Evolutionary conservation across 495 filamentous ascomycete genomes (phyloP), one percentile per base, ranked within the genome.

Genomic region (Cetradonia linearis): DNA sequence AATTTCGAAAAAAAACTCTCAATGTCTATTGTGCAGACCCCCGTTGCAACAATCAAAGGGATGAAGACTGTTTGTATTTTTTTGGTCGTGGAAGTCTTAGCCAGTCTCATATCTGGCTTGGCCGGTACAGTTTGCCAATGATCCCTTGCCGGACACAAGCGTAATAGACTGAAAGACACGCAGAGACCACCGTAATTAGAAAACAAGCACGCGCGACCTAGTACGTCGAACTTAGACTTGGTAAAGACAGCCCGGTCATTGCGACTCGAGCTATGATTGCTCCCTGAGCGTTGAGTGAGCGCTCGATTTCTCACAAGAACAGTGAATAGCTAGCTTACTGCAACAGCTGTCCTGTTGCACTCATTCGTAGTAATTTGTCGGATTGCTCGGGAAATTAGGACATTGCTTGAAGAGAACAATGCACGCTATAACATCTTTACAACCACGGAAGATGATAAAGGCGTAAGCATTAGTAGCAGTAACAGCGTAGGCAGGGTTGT

Each of bases 191-290:
- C 1, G 66, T 61, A 8, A 64, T 23, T 9, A 70, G 46, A 2
- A 67, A 50, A 18, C 48, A 66, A 5, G 68, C 65, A n/a, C 56
- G 55, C 6, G 66, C 68, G 2, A 59, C 33, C 68, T 68, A 70
- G 47, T 69, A 68, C 2, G 66, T 59, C 4, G 60, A 20, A 42
- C 63, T 69, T 0, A 69, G 50, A 36, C 40, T 40, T 5, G 61
- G 42, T 30, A 70, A 37, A 10, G 63, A 64, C 5, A 70, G 58
- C 13, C 47, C 65, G 0, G 65, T 70, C 2, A 70, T 63, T 0
- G 68, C 68, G 14, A 70, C 68, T 58, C 69, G 68, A 10, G 68
- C 68, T 42, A 70, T 65, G 47, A 70, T 69, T 23, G 68, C 67
- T 34, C 65, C 68, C 68, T 70, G 18, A 16, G 20, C 9, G 14